Evolutionary conservation across 2,329 filamentous ascomycete species (phyloP).

Genomic region (Amauroascus verrucosus): DNA sequence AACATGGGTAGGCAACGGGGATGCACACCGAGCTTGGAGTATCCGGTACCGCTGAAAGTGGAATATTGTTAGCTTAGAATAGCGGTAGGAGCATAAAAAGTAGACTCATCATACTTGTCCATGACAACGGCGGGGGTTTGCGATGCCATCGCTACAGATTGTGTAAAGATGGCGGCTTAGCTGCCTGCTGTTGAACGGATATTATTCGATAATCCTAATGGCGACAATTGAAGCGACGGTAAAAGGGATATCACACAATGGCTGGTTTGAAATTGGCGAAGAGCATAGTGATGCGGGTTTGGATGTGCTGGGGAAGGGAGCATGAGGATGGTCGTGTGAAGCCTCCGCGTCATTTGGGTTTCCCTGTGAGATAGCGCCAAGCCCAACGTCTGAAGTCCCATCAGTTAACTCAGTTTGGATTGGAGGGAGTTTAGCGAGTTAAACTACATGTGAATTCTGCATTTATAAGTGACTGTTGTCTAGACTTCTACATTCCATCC

Average conservation of each 20-base stretch:
- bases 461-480: too few species aligned
- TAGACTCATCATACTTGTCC: conserved; percentile 77
- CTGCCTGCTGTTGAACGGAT: background rate
- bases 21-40: conserved; percentile 86
- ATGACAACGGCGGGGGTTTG: conserved; percentile 99
- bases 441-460: too few species aligned
- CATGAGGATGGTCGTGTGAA: background rate
- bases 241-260: background rate
- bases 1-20: conserved; percentile 11
- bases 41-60: conserved; percentile 79
- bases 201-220: background rate
- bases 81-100: conserved; percentile 9
- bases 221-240: background rate
- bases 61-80: conserved; percentile 30
- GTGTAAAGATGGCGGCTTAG: background rate
- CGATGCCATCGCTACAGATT: conserved; percentile 61
- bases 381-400: background rate
- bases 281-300: background rate
- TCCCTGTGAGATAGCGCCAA: background rate
- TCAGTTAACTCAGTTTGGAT: background rate
- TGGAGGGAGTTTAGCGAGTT: too few species aligned
- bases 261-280: background rate
- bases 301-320: background rate
- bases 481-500: too few species aligned
- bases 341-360: conserved; percentile 7